Evolutionary conservation across 345 rosid species (phyloP), one percentile per base, ranked within the genome.

Genomic region (Eucalyptus erythrocorys): DNA sequence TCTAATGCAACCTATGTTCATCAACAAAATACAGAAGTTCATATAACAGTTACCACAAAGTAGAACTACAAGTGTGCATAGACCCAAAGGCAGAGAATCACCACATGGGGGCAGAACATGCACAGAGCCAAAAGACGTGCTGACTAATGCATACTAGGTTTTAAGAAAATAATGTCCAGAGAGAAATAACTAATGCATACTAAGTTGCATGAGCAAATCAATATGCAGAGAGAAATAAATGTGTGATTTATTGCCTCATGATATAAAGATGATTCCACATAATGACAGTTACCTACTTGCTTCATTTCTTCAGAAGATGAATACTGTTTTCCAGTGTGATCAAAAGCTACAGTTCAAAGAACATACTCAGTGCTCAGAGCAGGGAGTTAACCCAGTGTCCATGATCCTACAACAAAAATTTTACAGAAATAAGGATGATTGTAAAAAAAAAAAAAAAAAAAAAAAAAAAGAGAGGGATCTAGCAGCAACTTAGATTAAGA

Each of bases 371-470:
- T 97, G 95, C 98, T 97, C 90, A 96, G 91, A 55, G 99, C 99
- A 91, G 98, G 85, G 99, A 96, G 89, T 97, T 97, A 79, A 97
- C 96, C 99, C 99, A 97, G 93, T 96, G 98, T 15, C 97, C 99
- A 92, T 97, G 99, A 92, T 99, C 99, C 99, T 97, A 80, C 34
- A 89, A 90, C 85, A 88, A 87, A 59, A 15, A 86, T 24, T 87
- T 64, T 84, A 86, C 22, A 82, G 81, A 48, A 48, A 86, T 88
- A n/a, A 57, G 86, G 85, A 71, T 47, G 37, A 64, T 34, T 22
- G 16, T 61, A 6, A 86, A 17, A 22, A 81, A 49, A 86, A 34
- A 9, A 66, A 47, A 86, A 34, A 9, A 66, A 47, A 6, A 86
- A 17, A 22, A 81, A 49, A 86, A 34, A 9, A 66, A 47, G 40